phyloP scores from a whole-genome alignment of 1,139 yeast genomes.

The Lodderomyces metapsilosis region DNA sequence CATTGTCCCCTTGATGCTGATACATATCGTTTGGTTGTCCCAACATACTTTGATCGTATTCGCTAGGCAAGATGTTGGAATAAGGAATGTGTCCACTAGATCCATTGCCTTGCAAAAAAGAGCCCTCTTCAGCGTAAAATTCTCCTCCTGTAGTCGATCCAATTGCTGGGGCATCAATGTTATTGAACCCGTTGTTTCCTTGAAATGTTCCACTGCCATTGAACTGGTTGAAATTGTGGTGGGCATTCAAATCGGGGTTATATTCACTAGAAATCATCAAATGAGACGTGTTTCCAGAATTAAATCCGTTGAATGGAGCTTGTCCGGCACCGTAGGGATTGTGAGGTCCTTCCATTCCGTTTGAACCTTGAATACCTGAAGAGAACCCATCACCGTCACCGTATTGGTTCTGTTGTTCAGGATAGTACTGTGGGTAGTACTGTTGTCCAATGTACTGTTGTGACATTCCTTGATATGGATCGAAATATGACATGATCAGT shows the following conservation, averaged over 20 bases:
- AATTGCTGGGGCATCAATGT: constrained; percentile 12
- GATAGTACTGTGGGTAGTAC: constrained; percentile 32
- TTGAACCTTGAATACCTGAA: background rate
- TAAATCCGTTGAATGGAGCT: background rate
- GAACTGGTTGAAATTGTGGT: background rate
- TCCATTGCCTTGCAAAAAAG: background rate
- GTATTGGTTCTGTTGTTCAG: constrained; percentile 7
- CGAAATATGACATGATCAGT: constrained; percentile 42
- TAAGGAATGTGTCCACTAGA: constrained; percentile 3
- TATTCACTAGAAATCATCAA: constrained; percentile 11
- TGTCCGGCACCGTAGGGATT: background rate
- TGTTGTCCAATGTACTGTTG: constrained; percentile 40
- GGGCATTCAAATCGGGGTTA: constrained; percentile 14
- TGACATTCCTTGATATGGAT: constrained; percentile 43
- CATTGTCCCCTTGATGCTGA: constrained; percentile 3
- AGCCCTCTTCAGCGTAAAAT: constrained; percentile 11
- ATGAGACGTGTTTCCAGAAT: background rate
- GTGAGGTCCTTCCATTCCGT: background rate
- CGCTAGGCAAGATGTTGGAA: constrained; percentile 2
- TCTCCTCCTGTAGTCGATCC: constrained; percentile 12
- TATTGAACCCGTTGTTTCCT: constrained; percentile 4
- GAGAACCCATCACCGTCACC: constrained; percentile 1
- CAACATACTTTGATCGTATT: constrained; percentile 1
- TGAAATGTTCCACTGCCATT: background rate
- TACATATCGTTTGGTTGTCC: constrained; percentile 4